These are phyloP conservation scores for Cudoniella acicularis DNA, from an alignment of 495 filamentous ascomycete species.

Conservation along the genomic window DNA sequence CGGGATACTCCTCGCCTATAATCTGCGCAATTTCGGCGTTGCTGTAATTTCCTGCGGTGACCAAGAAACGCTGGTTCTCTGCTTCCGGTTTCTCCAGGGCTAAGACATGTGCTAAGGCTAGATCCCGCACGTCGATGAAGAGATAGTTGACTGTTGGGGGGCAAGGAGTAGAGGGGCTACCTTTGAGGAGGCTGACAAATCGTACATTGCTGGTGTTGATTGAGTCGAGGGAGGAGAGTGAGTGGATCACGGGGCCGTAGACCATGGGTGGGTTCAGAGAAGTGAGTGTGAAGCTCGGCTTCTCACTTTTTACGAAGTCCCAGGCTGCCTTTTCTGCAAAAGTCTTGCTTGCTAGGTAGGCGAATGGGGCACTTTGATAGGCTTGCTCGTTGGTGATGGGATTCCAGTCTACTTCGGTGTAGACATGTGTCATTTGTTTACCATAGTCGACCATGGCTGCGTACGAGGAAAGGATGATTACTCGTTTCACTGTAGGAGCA, in stretches of 20 bases:
- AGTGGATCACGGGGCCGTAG: constrained; percentile 61
- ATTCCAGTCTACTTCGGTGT: constrained; percentile 79
- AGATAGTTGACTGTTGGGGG: too few relatives aligned
- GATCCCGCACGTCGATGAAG: too few relatives aligned
- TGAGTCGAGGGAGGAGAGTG: constrained; percentile 58
- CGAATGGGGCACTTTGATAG: constrained; percentile 45
- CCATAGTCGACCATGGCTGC: constrained; percentile 50
- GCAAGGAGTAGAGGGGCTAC: too few relatives aligned
- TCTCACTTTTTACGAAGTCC: constrained; percentile 76
- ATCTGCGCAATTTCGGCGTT: too few relatives aligned
- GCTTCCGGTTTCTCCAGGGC: too few relatives aligned
- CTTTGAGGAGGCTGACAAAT: too few relatives aligned
- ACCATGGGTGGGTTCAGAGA: constrained; percentile 69
- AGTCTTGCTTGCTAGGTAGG: constrained; percentile 59
- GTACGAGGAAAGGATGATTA: constrained; percentile 84
- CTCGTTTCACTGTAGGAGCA: constrained; percentile 74
- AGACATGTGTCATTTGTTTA: constrained; percentile 45
- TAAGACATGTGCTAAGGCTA: too few relatives aligned
- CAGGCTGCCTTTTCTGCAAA: constrained; percentile 70
- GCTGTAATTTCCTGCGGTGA: too few relatives aligned
- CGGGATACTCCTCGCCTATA: too few relatives aligned
- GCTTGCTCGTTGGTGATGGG: constrained; percentile 72
- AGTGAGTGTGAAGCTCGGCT: constrained; percentile 70
- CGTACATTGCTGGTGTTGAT: constrained; percentile 76
- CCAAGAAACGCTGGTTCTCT: too few relatives aligned